Conservation (phyloP, 176 grass and related monocot genomes). For the Coix lacrymajobi region DNA sequence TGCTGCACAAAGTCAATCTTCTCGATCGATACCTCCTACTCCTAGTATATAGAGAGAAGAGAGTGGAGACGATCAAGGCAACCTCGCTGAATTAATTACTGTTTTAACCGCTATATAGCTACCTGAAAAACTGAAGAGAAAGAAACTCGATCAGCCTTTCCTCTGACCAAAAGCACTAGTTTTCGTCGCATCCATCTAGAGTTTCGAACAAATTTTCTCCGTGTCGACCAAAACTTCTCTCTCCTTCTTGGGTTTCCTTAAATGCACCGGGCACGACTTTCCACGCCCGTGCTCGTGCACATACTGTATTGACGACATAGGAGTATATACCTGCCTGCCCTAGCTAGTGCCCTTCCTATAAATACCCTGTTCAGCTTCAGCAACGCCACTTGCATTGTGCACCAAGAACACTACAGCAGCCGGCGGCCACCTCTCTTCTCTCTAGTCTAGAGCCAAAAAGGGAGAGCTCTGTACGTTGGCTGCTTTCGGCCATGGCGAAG, state of each 20-base stretch:
- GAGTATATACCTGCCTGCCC: neutral
- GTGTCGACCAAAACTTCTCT: neutral
- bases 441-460: neutral
- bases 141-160: neutral
- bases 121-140: neutral
- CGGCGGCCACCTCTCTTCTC: neutral
- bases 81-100: neutral
- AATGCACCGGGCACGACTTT: neutral
- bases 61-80: neutral
- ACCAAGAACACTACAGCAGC: neutral
- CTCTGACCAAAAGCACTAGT: neutral
- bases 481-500: neutral
- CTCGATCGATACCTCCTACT: neutral
- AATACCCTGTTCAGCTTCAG: neutral
- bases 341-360: slow-evolving; percentile 3
- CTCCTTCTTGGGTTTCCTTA: neutral
- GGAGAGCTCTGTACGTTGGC: neutral
- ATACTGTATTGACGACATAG: too few relatives aligned
- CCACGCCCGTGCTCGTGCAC: neutral
- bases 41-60: too few relatives aligned
- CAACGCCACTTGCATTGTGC: neutral
- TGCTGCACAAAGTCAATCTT: neutral
- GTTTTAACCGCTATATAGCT: neutral
- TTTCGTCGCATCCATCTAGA: neutral
- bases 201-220: neutral